Evolutionary conservation across 2,329 filamentous ascomycete species (phyloP), one percentile per base, ranked within the genome.

Genomic region (Zopfia rhizophila): DNA sequence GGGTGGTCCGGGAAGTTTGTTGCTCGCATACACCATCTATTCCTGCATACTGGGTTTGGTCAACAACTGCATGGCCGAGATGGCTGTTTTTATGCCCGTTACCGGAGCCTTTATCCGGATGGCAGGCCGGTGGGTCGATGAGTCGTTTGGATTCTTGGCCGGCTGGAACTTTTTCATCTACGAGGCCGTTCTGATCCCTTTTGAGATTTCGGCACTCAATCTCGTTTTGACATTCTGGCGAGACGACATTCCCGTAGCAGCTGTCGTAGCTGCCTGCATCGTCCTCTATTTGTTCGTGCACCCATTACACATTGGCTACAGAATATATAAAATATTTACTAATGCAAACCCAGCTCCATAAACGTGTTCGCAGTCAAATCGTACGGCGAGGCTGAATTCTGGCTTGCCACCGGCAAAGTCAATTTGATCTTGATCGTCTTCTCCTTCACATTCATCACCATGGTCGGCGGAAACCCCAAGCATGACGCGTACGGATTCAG

Each of bases 401-500:
- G 78, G 80, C 69, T 81, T 84, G 21, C 83, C 88, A 86, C 43
- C 90, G 19, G 63, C 64, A 45, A 74, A 74, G 43, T 76, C 37
- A 64, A 73, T 36, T 38, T 74, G 27, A 51, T 74, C 37, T 70
- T 74, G 48, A 58, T 71, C 45, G 55, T 73, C 7, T 63, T 72
- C 57, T 45, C 59, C 50, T 72, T 72, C 73, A 91, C 89, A 2
- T 88, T 93, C 57, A 77, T 93, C 52, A 82, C 84, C 51, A 91
- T 91, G 84, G 73, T 92, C 0, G 90, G 89, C 7, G 89, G 87
- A 2, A 91, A 91, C 55, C 90, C 90, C 0, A 66, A 82, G 0
- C 75, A 80, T 45, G 50, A 57, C 27, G 25, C 25, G n/a, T 60
- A 45, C 22, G 72, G 72, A n/a, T 75, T 75, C 51, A 53, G 68